phyloP scores from a whole-genome alignment of 495 filamentous ascomycete species.

The Aspergillus olivimuriae region DNA sequence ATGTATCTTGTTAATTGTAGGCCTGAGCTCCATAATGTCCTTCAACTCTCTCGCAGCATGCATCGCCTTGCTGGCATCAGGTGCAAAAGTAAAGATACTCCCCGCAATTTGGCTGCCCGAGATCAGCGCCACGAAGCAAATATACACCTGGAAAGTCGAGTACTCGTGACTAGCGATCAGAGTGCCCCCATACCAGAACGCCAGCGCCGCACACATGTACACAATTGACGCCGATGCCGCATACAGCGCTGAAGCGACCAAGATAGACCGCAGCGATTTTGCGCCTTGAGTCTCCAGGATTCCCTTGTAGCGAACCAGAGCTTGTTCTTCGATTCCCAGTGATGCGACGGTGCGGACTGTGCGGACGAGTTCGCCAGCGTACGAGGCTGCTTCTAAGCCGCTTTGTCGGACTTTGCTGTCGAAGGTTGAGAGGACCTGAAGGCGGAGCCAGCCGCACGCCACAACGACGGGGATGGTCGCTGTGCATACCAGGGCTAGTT shows the following conservation, averaged over 20 bases:
- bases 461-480: slow-evolving; percentile 47
- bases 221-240: slow-evolving; percentile 16
- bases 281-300: slow-evolving; percentile 41
- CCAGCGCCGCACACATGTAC: slow-evolving; percentile 36
- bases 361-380: slow-evolving; percentile 44
- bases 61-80: slow-evolving; percentile 40
- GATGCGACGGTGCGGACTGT: slow-evolving; percentile 49
- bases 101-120: slow-evolving; percentile 43
- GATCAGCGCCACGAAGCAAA: slow-evolving; percentile 46
- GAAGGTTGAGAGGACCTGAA: slow-evolving; percentile 37
- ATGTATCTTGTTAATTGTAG: too few relatives aligned
- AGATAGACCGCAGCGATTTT: slow-evolving; percentile 27
- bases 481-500: slow-evolving; percentile 50
- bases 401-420: slow-evolving; percentile 43
- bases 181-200: slow-evolving; percentile 47
- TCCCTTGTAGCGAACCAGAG: slow-evolving; percentile 36
- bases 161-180: slow-evolving; percentile 45
- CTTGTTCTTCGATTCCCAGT: slow-evolving; percentile 43
- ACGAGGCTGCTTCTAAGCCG: slow-evolving; percentile 38
- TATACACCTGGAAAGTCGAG: slow-evolving; percentile 41
- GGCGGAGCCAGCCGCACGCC: slow-evolving; percentile 44
- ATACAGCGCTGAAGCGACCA: slow-evolving; percentile 12
- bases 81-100: slow-evolving; percentile 41
- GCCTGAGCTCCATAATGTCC: slow-evolving; percentile 28
- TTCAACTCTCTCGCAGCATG: slow-evolving; percentile 35